Evolutionary conservation across 2,329 filamentous ascomycete genomes (phyloP), one percentile per base, ranked within the genome.

Genomic region (Hypoxylon sp.): DNA sequence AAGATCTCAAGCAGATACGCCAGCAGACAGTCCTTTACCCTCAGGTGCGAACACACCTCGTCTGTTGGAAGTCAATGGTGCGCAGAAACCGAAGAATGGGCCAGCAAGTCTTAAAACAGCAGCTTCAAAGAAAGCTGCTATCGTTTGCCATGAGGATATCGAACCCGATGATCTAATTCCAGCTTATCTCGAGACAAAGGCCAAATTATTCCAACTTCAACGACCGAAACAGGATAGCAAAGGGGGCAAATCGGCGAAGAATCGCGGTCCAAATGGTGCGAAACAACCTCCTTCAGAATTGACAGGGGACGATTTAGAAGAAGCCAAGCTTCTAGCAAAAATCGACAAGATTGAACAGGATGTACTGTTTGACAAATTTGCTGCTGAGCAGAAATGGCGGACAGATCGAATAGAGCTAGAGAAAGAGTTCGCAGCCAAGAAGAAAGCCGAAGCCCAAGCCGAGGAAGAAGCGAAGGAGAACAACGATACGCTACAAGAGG

Each of bases 331-430:
- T 2, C 85, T 91, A 43, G 89, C 90, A 14, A 97, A 94, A 76
- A 81, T 98, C 41, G 86, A 89, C 38, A 87, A 87, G 67, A 93
- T 98, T 45, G 91, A 96, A 74, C 91, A 88, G 25, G 92, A 95
- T 75, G 84, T 93, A 14, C 81, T 95, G 2, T 94, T 94, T 74
- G 92, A 95, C 75, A 86, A 85, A 63, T 83, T 85, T 49, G 78
- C 86, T 34, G 92, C 91, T 3, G 88, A 92, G 61, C 82, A 87
- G 65, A 82, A 86, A 72, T 94, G 92, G 92, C 86, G 84, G 65
- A 78, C 81, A 5, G 85, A 86, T 65, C 85, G 84, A 41, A 84
- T 89, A 34, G 80, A 84, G 21, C 76, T 94, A 11, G 88, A 91
- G 71, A 89, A 86, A 73, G 87, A 91, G 62, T 84, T 87, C 46